A percentile compares a stretch with the other conserved stretches of the same genome.
These are phyloP conservation scores for Ophiostoma angusticollis DNA, from an alignment of 2,329 filamentous ascomycete species.

Conservation along the genomic window DNA sequence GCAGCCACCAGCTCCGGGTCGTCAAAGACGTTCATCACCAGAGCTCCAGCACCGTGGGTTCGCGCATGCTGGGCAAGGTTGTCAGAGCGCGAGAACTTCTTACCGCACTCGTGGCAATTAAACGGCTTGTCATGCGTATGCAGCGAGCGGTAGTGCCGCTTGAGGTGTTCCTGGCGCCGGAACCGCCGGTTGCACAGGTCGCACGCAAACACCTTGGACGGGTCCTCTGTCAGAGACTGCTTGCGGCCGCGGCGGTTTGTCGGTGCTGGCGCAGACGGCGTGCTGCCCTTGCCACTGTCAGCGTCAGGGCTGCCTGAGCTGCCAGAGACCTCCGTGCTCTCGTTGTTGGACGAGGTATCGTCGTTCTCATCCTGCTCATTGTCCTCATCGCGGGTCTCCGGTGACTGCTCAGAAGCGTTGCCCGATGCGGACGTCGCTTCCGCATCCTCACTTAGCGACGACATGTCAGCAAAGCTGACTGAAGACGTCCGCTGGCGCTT, in stretches of 20 bases:
- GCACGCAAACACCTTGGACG: slow-evolving; percentile 96
- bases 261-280: slow-evolving; percentile 36
- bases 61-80: slow-evolving; percentile 93
- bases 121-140: slow-evolving; percentile 99
- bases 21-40: slow-evolving; percentile 81
- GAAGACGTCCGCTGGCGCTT: slow-evolving; percentile 43
- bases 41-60: slow-evolving; percentile 80
- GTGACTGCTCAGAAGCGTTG: slow-evolving; percentile 14
- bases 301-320: slow-evolving; percentile 24
- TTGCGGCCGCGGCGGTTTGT: slow-evolving; percentile 91
- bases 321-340: slow-evolving; percentile 16
- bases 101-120: slow-evolving; percentile 92
- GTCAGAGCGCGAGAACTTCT: slow-evolving; percentile 97
- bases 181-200: slow-evolving; percentile 93
- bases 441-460: slow-evolving; percentile 19
- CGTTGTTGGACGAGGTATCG: slow-evolving; percentile 13
- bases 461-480: slow-evolving; percentile 26
- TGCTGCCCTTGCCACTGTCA: slow-evolving; percentile 12
- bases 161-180: slow-evolving; percentile 94
- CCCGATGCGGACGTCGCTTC: not conserved
- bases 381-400: slow-evolving; percentile 24
- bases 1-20: slow-evolving; percentile 41
- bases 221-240: slow-evolving; percentile 94
- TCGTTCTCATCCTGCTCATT: slow-evolving; percentile 10
- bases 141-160: slow-evolving; percentile 95